Evolutionary conservation across 2,329 filamentous ascomycete genomes (phyloP).

Genomic region (Penicillium sumatraense): DNA sequence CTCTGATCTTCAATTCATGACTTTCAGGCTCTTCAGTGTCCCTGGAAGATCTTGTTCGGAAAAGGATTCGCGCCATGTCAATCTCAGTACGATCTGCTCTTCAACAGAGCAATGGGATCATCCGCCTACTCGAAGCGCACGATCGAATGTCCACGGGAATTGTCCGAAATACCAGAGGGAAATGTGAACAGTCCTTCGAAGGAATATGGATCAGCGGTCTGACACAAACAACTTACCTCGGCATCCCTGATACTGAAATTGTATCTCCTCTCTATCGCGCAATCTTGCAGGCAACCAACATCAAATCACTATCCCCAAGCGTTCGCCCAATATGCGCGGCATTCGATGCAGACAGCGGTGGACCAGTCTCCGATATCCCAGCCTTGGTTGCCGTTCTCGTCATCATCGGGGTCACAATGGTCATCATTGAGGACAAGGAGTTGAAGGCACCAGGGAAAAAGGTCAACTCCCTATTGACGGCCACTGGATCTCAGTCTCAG

Average conservation of each 20-base stretch:
- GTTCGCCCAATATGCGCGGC: slow-evolving; percentile 2
- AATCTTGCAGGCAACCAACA: not conserved
- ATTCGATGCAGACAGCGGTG: slow-evolving; percentile 9
- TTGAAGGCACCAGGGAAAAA: slow-evolving; percentile 3
- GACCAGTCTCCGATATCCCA: not conserved
- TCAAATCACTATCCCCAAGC: not conserved
- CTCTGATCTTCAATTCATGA: not conserved
- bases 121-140: slow-evolving; percentile 7
- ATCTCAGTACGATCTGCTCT: slow-evolving; percentile 1
- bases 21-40: not conserved
- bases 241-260: slow-evolving; percentile 7
- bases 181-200: not conserved
- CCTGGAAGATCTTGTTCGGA: no score
- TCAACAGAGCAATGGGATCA: not conserved
- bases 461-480: slow-evolving; percentile 8
- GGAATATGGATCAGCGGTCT: slow-evolving; percentile 9
- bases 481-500: slow-evolving; percentile 1
- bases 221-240: slow-evolving; percentile 5
- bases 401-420: not conserved
- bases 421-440: slow-evolving; percentile 7
- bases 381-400: not conserved
- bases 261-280: slow-evolving; percentile 5
- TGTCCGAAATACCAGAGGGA: not conserved
- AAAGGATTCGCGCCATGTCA: slow-evolving; percentile 4
- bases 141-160: slow-evolving; percentile 1